These are phyloP conservation scores for Porpolomopsis calyptriformis DNA, from an alignment of 768 basidiomycete species.

Conservation along the genomic window DNA sequence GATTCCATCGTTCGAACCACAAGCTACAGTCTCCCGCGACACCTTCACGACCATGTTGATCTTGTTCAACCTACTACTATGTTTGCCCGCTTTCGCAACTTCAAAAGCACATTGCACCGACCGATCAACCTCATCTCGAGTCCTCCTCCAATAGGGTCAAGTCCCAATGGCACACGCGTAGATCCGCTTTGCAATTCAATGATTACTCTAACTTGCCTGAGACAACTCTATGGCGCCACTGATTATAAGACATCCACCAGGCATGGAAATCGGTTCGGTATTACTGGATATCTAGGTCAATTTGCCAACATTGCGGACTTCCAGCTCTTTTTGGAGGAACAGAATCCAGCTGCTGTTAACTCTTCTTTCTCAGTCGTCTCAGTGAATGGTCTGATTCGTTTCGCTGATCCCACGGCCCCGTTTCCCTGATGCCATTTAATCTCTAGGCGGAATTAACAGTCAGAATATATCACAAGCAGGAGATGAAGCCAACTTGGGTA, in stretches of 20 bases:
- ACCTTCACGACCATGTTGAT: constrained; percentile 51
- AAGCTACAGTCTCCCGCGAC: constrained; percentile 52
- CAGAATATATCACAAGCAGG: constrained; percentile 47
- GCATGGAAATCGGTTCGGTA: constrained; percentile 39
- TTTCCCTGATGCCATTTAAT: constrained; percentile 8
- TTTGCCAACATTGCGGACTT: constrained; percentile 46
- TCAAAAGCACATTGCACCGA: constrained; percentile 32
- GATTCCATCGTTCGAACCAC: constrained; percentile 56
- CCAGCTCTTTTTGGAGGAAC: constrained; percentile 37
- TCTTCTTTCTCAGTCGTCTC: constrained; percentile 44
- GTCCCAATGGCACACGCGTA: constrained; percentile 26
- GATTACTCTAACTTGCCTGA: constrained; percentile 44
- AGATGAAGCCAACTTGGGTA: constrained; percentile 49
- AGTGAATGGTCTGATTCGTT: constrained; percentile 37
- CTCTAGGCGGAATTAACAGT: constrained; percentile 47
- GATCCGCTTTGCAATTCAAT: constrained; percentile 38
- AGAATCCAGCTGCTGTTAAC: constrained; percentile 37
- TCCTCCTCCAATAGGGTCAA: constrained; percentile 2
- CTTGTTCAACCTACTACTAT: constrained; percentile 65
- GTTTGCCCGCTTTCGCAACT: constrained; percentile 40
- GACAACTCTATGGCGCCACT: constrained; percentile 44
- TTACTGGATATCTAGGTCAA: constrained; percentile 45
- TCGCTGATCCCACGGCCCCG: constrained; percentile 1
- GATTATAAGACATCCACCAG: constrained; percentile 33
- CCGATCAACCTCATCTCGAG: constrained; percentile 8